Evolutionary conservation across 352 stramenopile genomes (phyloP).

Genomic region (Pythium phragmitis): DNA sequence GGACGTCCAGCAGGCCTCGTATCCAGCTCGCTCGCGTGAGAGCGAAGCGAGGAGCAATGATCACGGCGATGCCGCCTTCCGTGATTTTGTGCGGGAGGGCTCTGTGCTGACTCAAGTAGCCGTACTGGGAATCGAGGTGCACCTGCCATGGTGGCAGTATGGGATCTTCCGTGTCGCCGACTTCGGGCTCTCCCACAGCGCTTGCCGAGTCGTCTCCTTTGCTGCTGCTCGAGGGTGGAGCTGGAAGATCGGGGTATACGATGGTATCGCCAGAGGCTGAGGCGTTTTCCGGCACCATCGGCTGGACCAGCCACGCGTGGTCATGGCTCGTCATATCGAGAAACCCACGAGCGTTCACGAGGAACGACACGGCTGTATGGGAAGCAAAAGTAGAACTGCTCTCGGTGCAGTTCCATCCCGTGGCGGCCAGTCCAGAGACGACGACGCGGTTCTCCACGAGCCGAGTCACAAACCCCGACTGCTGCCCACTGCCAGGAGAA

Average conservation of each 20-base stretch:
- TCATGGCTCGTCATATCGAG: conserved; percentile 14
- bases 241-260: neutral
- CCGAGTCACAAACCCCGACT: neutral
- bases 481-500: neutral
- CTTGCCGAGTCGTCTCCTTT: neutral
- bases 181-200: neutral
- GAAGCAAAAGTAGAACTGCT: neutral
- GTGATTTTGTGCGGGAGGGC: neutral
- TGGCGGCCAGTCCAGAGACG: conserved; percentile 4
- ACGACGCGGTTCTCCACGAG: neutral
- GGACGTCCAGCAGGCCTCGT: neutral
- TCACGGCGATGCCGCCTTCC: conserved; percentile 20
- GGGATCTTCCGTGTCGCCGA: neutral
- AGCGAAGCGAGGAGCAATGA: conserved; percentile 20
- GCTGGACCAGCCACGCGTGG: conserved; percentile 4
- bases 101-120: conserved; percentile 9
- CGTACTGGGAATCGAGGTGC: conserved; percentile 5
- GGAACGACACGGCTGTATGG: neutral
- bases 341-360: conserved; percentile 18
- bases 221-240: neutral
- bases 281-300: neutral
- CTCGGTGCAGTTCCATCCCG: neutral
- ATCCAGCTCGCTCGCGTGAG: conserved; percentile 22
- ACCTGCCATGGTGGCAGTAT: conserved; percentile 1
- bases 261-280: neutral